Base-by-base conservation (phyloP, 1,139 yeast species). In the Blastobotrys ciferrii region DNA sequence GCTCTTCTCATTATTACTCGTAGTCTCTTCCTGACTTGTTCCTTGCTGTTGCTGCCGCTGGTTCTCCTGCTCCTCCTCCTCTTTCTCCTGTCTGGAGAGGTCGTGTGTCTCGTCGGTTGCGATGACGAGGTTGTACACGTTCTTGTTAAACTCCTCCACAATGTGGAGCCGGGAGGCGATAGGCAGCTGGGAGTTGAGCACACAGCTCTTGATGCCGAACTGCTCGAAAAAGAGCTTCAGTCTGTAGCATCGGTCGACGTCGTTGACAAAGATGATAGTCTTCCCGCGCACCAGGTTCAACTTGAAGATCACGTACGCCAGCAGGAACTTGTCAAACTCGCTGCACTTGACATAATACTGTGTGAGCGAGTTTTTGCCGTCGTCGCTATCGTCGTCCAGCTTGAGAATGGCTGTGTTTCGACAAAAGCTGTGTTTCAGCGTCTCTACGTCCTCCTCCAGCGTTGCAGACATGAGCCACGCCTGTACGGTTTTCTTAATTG, bases 381-480 rank as follows among this genome's bases (percentile, higher is more conserved):
- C 72, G 35, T 66, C 73, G 50, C 78, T 76, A 17, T 65, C 70
- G 40, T 71, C 79, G 48, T 75, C 73, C 42, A 92, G 75, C 62
- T 83, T 86, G 54, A 94, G 72, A 39, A 88, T 78, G 0, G 95
- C 96, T 1, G 97, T 95, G 58, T 81, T 80, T 48, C 91, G 81
- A 68, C 98, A 92, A 65, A 86, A 89, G 61, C 79, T 77, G 41
- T 72, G 65, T 67, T 92, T 92, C 60, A 94, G 71, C 42, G 78
- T 80, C 52, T 87, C 82, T 55, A 91, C 80, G 54, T 92, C 98
- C 45, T 87, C 95, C 63, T 83, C 87, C 51, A 94, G 72, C 2
- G 98, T 94, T 1, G 99, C 99, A 66, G 96, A 87, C 98, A 92
- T 92, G 57, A 94, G 73, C 70, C 89, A 91, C 1, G 95, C 84